Evolutionary conservation across 495 filamentous ascomycete species (phyloP), one percentile per base, ranked within the genome.

Genomic region (Thermochaetoides thermophila): DNA sequence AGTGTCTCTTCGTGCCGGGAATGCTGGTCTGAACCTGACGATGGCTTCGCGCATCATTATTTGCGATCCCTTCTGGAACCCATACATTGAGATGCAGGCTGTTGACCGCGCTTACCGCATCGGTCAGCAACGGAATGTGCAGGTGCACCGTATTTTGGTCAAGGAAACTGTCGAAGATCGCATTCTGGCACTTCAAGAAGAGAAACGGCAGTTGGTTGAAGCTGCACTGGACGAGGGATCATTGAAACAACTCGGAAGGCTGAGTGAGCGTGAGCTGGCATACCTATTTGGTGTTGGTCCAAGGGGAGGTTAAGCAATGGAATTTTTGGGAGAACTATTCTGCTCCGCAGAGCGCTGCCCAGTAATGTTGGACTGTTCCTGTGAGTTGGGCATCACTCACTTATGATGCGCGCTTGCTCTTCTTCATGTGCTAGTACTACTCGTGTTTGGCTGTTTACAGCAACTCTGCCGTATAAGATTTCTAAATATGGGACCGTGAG

Each of bases 61-160:
- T 33, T 72, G 91, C 35, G 87, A 96, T 43, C 87, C 87, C 0
- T 94, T 93, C 61, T 96, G 89, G 83, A 96, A 96, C 39, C 85
- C 87, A 0, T 94, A 78, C 49, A 78, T 92, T 17, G 87, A 96
- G 57, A 82, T 86, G 44, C 87, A 96, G 53, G 87, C 87, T 1
- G 77, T 96, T 35, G 89, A 94, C 54, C 82, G 87, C 23, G 83
- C 87, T 3, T 81, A 96, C 50, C 79, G 87, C 3, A 83, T 96
- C 35, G 86, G 85, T 10, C 87, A 96, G 62, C 62, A 62, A 40
- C 64, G 66, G 0, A 57, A 69, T 10, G 87, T 96, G 4, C 65
- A 72, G 34, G 76, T 95, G 6, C 82, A 95, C 52, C 78, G 81
- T 3, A 64, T 96, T 15, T 54, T 94, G 4, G 69, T 93, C 17